A percentile compares a stretch with the other conserved stretches of the same genome.
These are phyloP conservation scores for Chalaropsis thielavioides DNA, from an alignment of 2,329 filamentous ascomycete genomes.

Conservation along the genomic window DNA sequence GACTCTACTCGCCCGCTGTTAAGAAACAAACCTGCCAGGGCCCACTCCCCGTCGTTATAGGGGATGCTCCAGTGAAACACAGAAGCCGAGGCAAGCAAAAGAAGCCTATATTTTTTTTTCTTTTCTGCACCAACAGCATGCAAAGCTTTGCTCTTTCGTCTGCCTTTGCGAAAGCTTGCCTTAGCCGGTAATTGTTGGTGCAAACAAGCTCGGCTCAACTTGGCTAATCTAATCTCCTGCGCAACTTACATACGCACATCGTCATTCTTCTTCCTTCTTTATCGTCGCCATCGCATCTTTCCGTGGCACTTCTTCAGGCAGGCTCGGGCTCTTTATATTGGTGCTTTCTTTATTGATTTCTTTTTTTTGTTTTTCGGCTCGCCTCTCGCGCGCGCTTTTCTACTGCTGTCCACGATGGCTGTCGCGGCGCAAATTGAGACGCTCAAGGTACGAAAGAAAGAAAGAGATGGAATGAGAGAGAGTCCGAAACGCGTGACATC, in stretches of 20 bases:
- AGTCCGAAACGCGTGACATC: slow-evolving; percentile 5
- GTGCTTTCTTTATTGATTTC: background rate
- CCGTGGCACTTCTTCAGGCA: background rate
- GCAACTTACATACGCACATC: background rate
- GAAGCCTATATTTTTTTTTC: background rate
- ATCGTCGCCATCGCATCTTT: background rate
- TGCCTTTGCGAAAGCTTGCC: background rate
- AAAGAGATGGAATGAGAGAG: background rate
- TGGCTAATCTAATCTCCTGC: background rate
- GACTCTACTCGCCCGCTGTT: background rate
- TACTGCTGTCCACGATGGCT: background rate
- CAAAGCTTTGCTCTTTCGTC: background rate
- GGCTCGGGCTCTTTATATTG: background rate
- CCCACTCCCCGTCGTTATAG: background rate
- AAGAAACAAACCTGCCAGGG: background rate
- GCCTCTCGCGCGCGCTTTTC: background rate
- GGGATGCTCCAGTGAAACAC: background rate
- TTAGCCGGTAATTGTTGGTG: background rate
- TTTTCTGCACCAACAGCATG: background rate
- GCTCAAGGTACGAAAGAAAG: slow-evolving; percentile 9
- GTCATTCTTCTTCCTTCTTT: background rate
- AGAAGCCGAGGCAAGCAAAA: background rate
- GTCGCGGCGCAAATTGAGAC: slow-evolving; percentile 11
- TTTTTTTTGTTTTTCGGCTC: background rate
- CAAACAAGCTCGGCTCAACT: background rate